These are phyloP conservation scores for Candida michaelii DNA, from an alignment of 805 yeast genomes.

Conservation along the genomic window DNA sequence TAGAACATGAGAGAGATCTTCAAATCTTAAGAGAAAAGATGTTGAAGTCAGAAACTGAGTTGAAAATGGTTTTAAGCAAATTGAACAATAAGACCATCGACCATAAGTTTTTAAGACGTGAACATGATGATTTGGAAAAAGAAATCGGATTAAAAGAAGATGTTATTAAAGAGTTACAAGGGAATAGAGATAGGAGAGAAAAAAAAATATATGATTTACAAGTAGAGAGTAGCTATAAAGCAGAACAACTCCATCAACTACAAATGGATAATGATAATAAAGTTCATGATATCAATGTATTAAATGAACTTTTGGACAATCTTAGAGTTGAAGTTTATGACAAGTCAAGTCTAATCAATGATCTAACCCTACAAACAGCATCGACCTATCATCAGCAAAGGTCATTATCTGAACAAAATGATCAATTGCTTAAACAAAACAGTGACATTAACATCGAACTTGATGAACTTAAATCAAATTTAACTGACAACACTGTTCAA, in stretches of 20 bases:
- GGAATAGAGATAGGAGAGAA: background rate
- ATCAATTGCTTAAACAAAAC: background rate
- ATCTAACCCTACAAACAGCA: background rate
- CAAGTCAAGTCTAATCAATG: background rate
- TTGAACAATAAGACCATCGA: background rate
- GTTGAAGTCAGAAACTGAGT: background rate
- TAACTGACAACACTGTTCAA: background rate
- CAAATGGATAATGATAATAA: background rate
- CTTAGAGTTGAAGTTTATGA: background rate
- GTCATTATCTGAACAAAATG: background rate
- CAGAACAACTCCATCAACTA: too few species aligned
- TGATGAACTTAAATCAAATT: background rate
- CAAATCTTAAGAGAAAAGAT: background rate
- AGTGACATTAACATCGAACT: background rate
- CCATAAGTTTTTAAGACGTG: background rate
- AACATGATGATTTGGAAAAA: background rate
- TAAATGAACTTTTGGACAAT: background rate
- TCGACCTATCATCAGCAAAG: background rate
- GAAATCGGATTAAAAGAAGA: background rate
- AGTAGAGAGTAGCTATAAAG: background rate
- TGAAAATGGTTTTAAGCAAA: background rate
- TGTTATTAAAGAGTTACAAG: background rate
- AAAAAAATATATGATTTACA: background rate
- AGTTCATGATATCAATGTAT: too few species aligned
- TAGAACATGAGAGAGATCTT: background rate